Base-by-base conservation (phyloP, 352 stramenopile species). In the Pythium graminicola region DNA sequence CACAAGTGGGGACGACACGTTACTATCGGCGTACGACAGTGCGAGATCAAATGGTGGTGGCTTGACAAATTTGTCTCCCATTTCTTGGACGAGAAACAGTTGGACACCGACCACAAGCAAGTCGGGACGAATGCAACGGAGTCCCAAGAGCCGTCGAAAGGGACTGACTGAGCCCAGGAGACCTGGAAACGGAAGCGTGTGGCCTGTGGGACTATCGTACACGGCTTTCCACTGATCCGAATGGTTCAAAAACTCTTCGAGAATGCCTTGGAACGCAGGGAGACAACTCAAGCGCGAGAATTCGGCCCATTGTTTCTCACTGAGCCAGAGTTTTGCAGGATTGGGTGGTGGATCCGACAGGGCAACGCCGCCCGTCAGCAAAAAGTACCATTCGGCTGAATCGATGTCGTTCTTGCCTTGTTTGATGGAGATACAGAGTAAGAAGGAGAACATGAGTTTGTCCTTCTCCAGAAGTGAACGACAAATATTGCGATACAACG, bases 401-500 rank as follows among this genome's bases (percentile, higher is more conserved):
- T 97, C 81, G 11, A 92, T 68, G 44, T 89, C 69, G 42, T 85
- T 48, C 51, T 80, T 76, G 17, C 85, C 85, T 42, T 96, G 76
- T 68, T 94, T 84, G 48, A 95, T 93, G 65, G 87, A 90, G 48
- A 91, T 85, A 6, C 76, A 89, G 20, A 92, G 61, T 32, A 97
- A 47, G 69, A 97, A 97, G 8, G 85, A 96, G 46, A 97, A 96
- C 0, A 97, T 69, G 10, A 97, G 65, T 58, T 97, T 97, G 70
- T 97, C 85, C 58, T 94, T 89, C 47, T 97, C 91, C 62, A 97
- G 97, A 0, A 97, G 73, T 38, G 82, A 95, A 2, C 89, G 75
- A 52, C 91, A 97, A 36, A 97, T 81, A 54, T 97, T 97, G 50
- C 89, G 93, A 70, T 97, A 97, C 19, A 97, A 72, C 7, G 89